Evolutionary conservation across 352 stramenopile genomes (phyloP).

Genomic region (Albugo laibachii): DNA sequence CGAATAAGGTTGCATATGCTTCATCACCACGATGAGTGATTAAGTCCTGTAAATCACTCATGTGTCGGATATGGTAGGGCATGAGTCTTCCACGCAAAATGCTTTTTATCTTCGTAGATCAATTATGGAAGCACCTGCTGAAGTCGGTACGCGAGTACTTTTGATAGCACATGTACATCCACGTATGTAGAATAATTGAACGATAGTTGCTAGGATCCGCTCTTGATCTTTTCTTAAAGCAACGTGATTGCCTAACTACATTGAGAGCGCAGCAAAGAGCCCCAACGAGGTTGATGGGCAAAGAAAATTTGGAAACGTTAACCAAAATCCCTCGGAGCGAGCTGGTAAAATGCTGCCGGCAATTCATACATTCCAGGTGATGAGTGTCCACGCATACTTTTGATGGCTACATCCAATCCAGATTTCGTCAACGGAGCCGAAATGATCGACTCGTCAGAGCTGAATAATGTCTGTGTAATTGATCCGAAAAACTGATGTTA

Average conservation of each 20-base stretch:
- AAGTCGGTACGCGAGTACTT: constrained; percentile 3
- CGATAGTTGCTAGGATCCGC: neutral
- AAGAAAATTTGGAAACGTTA: constrained; percentile 9
- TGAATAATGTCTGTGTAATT: neutral
- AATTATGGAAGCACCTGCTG: neutral
- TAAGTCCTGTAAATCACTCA: constrained; percentile 7
- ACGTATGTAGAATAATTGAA: constrained; percentile 4
- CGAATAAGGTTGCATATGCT: constrained; percentile 6
- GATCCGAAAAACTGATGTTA: neutral
- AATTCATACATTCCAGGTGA: constrained; percentile 2
- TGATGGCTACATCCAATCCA: neutral
- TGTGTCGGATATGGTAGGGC: constrained; percentile 5
- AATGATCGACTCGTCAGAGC: neutral
- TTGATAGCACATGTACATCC: constrained; percentile 8
- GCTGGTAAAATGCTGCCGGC: constrained; percentile 11
- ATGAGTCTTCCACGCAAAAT: constrained; percentile 5
- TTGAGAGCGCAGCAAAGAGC: constrained; percentile 6
- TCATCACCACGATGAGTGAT: neutral
- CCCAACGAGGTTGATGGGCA: constrained; percentile 4
- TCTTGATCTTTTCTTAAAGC: constrained; percentile 8
- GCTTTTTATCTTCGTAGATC: constrained; percentile 9
- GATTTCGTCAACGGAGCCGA: neutral
- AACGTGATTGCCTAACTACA: constrained; percentile 7
- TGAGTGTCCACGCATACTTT: neutral
- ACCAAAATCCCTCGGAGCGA: constrained; percentile 8